A percentile compares a stretch with the other conserved stretches of the same genome.
phyloP scores from a whole-genome alignment of 352 stramenopile species.

The Pythium graminicola region DNA sequence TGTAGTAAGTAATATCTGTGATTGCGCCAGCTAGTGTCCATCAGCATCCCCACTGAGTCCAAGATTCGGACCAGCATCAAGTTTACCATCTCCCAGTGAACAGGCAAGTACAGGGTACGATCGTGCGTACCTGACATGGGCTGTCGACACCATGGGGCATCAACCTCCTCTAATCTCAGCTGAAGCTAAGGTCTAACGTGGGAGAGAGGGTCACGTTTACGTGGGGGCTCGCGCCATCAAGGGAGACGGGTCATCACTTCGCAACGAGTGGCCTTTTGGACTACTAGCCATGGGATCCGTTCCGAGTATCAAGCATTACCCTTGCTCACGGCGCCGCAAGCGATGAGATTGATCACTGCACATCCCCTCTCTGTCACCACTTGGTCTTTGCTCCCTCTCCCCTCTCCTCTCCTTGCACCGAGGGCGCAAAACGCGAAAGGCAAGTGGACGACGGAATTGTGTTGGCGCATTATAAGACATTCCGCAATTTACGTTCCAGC shows the following conservation, averaged over 20 bases:
- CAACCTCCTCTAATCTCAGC: no score
- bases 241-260: slow-evolving; percentile 5
- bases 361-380: slow-evolving; percentile 10
- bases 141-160: no score
- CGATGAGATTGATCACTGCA: neutral
- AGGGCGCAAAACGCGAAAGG: neutral
- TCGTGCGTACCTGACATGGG: no score
- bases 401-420: neutral
- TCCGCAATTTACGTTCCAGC: slow-evolving; percentile 26
- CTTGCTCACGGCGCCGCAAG: slow-evolving; percentile 15
- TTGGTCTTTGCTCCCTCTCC: neutral
- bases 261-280: slow-evolving; percentile 12
- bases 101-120: no score
- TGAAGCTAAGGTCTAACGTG: no score
- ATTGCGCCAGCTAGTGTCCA: no score
- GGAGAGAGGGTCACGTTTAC: neutral
- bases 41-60: no score
- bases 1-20: no score
- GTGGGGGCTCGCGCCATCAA: slow-evolving; percentile 13
- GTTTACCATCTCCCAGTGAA: no score
- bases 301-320: slow-evolving; percentile 1
- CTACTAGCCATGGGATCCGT: slow-evolving; percentile 10
- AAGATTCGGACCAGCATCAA: no score
- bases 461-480: slow-evolving; percentile 22
- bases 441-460: neutral